Evolutionary conservation across 768 basidiomycete species (phyloP), one percentile per base, ranked within the genome.

Genomic region (Leccinum disarticulatum): DNA sequence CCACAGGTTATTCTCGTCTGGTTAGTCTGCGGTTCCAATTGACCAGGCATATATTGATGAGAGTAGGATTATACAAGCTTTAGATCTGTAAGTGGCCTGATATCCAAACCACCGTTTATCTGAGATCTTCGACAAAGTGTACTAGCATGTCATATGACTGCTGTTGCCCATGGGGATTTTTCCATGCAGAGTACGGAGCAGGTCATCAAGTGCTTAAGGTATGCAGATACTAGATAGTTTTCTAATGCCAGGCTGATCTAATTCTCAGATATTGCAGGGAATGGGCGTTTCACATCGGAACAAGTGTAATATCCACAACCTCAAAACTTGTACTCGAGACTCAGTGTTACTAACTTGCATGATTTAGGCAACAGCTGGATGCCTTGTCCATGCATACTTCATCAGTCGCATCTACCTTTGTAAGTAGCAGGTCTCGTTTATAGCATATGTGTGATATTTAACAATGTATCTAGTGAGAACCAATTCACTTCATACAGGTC

Each of bases 301-400:
- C 50, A 50, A 59, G 35, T 61, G 70, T 72, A 64, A 59, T 35
- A 31, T 8, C 1, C 17, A 22, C 38, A 31, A 52, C n/a, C 38
- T 47, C 2, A 30, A 8, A 9, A 4, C 50, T 35, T 13, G 33
- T 35, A 13, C 33, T 31, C 28, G 5, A 17, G 46, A 1, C 6
- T 5, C 10, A 25, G 25, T 49, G 2, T 53, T 1, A 8, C 64
- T 72, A 2, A 72, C 8, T 8, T 52, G 0, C 17, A 13, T 13
- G 28, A 8, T 38, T 6, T 48, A 72, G 70, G 54, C 14, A 30
- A 15, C 13, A 6, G 66, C 68, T 52, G 66, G 36, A 25, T 68
- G 61, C 55, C 59, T 71, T 57, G 64, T 72, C 14, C 70, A 71
- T 54, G 61, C 50, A 35, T 62, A 57, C 33, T 72, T 71, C 15